Evolutionary conservation across 768 basidiomycete genomes (phyloP).

Genomic region (Calocera cornea): DNA sequence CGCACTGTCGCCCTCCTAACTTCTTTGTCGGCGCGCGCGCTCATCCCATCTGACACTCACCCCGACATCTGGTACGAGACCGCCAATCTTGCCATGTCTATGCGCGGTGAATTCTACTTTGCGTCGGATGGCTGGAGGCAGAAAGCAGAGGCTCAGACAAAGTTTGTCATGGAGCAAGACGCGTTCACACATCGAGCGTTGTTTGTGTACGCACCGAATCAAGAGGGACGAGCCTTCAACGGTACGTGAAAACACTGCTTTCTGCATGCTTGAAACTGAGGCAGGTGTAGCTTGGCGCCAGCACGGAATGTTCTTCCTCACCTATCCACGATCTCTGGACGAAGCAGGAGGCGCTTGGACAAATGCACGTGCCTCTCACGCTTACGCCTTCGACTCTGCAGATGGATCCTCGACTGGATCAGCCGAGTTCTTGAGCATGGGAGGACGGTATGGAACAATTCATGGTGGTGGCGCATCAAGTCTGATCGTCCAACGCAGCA

Average conservation of each 20-base stretch:
- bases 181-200: constrained; percentile 46
- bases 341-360: neutral
- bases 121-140: constrained; percentile 44
- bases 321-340: constrained; percentile 12
- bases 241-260: neutral
- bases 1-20: neutral
- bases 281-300: constrained; percentile 7
- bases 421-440: neutral
- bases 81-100: constrained; percentile 11
- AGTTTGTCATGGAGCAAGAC: constrained; percentile 64
- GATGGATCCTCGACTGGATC: neutral
- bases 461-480: neutral
- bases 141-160: constrained; percentile 39
- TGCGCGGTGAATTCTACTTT: constrained; percentile 49
- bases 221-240: neutral
- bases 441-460: neutral
- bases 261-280: neutral
- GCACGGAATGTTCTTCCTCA: constrained; percentile 17
- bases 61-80: constrained; percentile 15
- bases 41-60: constrained; percentile 10
- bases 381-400: neutral
- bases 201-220: constrained; percentile 28
- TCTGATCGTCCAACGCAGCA: neutral
- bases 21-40: neutral
- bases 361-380: neutral